These are phyloP conservation scores for Daldinia bambusicola DNA, from an alignment of 495 filamentous ascomycete genomes.

Conservation along the genomic window DNA sequence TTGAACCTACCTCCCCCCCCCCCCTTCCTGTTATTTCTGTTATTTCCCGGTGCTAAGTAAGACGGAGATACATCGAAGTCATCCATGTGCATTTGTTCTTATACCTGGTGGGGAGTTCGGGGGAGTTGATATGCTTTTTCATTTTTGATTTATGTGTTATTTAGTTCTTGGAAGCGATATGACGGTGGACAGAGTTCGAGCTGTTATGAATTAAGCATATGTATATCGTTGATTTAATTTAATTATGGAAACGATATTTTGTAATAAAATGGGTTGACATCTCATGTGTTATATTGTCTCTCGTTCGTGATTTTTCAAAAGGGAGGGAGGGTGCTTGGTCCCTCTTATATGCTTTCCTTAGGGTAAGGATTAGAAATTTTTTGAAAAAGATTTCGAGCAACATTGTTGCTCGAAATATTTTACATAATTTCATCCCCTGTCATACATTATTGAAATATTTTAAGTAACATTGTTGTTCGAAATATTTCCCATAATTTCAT, in stretches of 20 bases:
- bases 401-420: no score
- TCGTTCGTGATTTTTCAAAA: slow-evolving; percentile 2
- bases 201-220: background rate
- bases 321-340: no score
- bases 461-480: no score
- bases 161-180: slow-evolving; percentile 1
- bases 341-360: no score
- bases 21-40: background rate
- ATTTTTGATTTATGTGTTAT: no score
- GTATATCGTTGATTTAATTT: slow-evolving; percentile 3
- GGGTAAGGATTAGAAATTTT: background rate
- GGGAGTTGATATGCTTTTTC: slow-evolving; percentile 20
- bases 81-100: slow-evolving; percentile 27
- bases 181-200: slow-evolving; percentile 10
- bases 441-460: no score
- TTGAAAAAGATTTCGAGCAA: no score
- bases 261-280: slow-evolving; percentile 5
- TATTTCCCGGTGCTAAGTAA: background rate
- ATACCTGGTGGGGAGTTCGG: slow-evolving; percentile 22
- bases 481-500: no score
- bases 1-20: background rate
- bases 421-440: no score
- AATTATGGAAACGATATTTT: background rate
- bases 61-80: slow-evolving; percentile 14
- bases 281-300: slow-evolving; percentile 15